Percentiles rank a stretch among this genome's conserved stretches.
Evolutionary conservation across 2,329 filamentous ascomycete genomes (phyloP).

Genomic region (Colletotrichum sp.): DNA sequence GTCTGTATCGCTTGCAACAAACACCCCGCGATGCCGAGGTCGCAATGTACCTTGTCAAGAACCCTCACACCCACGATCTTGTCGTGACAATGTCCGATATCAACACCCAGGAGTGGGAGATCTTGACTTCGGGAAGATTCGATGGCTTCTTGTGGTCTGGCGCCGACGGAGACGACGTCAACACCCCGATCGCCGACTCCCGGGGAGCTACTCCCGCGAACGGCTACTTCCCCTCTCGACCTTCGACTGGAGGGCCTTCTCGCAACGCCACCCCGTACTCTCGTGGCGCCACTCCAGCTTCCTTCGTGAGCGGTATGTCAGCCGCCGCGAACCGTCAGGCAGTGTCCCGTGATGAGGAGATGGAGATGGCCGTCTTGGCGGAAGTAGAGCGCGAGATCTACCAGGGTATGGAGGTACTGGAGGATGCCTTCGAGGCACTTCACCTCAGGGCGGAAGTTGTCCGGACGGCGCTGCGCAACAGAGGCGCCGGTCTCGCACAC

Average conservation of each 20-base stretch:
- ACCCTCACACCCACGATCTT: slow-evolving; percentile 82
- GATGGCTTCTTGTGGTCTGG: slow-evolving; percentile 96
- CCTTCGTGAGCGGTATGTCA: slow-evolving; percentile 64
- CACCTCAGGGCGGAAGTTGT: slow-evolving; percentile 85
- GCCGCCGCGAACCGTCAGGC: slow-evolving; percentile 55
- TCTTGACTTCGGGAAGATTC: slow-evolving; percentile 90
- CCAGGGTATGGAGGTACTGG: slow-evolving; percentile 89
- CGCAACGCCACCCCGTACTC: slow-evolving; percentile 58
- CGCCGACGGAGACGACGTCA: slow-evolving; percentile 66
- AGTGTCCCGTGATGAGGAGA: slow-evolving; percentile 92
- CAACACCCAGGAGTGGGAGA: slow-evolving; percentile 94
- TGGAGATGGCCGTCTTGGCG: slow-evolving; percentile 86
- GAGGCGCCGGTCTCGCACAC: slow-evolving; percentile 77
- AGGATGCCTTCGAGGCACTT: slow-evolving; percentile 93
- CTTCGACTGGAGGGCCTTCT: slow-evolving; percentile 42
- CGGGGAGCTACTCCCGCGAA: slow-evolving; percentile 58
- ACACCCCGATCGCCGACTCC: slow-evolving; percentile 47
- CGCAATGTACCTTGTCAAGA: slow-evolving; percentile 84
- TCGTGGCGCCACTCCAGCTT: slow-evolving; percentile 61
- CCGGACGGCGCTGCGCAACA: slow-evolving; percentile 78
- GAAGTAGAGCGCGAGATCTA: slow-evolving; percentile 95
- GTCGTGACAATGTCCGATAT: slow-evolving; percentile 88
- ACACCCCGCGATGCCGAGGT: slow-evolving; percentile 85
- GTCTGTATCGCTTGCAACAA: slow-evolving; percentile 77
- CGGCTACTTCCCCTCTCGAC: slow-evolving; percentile 45